Evolutionary conservation across 75 land plant genomes (phyloP), one percentile per base, ranked within the genome.

Genomic region (Picea glauca): DNA sequence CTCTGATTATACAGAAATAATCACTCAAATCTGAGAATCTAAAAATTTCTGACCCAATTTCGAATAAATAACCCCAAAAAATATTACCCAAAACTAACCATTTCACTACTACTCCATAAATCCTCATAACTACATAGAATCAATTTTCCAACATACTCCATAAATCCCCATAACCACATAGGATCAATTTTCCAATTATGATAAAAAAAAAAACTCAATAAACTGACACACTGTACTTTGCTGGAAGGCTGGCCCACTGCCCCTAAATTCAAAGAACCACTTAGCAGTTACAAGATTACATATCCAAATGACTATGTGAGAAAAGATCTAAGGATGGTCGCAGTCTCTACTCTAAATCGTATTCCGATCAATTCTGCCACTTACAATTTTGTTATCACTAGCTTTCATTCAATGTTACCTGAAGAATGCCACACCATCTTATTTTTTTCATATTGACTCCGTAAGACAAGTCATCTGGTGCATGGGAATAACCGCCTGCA

Each of bases 401-500:
- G 62, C n/a, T 31, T 20, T 17, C 15, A 32, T 50, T 61, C 60
- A 62, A 72, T 75, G 18, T 31, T 21, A 94, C 98, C 91, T 94
- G 98, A 75, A 94, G 91, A 78, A 94, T 91, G 33, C 98, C 98
- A 87, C 91, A 92, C 90, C 90, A 92, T 54, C 98, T 83, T 57
- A 92, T 89, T 50, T 54, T 72, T 78, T 81, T 88, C 91, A 94
- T 80, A 72, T 94, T 91, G 80, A 92, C 95, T 68, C 98, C 98
- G 88, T 94, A 94, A 13, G 91, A 82, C 63, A 92, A 79, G 43
- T 94, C 77, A 62, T 87, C 90, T 58, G 94, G 94, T 56, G 91
- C 97, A 88, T 92, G 98, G 18, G 93, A 92, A 63, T 81, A 94
- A 5, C 98, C 94, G 59, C 98, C 95, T 94, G 72, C 76, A 77